Evolutionary conservation across 805 yeast genomes (phyloP).

Genomic region (Sugiyamaella smithiae): DNA sequence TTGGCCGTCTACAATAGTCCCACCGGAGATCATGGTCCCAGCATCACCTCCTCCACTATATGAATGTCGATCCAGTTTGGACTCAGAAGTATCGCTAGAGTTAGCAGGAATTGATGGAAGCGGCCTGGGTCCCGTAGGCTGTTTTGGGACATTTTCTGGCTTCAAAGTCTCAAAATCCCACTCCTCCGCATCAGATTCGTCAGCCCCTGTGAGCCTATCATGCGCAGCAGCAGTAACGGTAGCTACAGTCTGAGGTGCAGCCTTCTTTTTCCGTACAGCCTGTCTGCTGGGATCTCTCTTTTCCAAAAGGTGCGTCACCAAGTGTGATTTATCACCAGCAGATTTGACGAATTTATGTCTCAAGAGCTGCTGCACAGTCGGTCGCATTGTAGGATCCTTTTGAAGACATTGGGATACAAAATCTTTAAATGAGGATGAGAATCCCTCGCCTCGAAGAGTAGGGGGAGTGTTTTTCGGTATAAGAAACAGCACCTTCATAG

Average conservation of each 20-base stretch:
- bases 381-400: constrained; percentile 65
- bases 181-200: constrained; percentile 31
- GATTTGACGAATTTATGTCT: constrained; percentile 58
- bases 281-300: constrained; percentile 6
- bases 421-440: constrained; percentile 54
- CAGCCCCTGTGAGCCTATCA: constrained; percentile 1
- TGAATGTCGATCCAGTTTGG: neutral
- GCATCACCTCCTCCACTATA: neutral
- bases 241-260: constrained; percentile 1
- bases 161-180: constrained; percentile 41
- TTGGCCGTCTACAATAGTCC: neutral
- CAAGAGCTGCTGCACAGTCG: constrained; percentile 59
- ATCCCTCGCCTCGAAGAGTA: constrained; percentile 33
- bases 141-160: constrained; percentile 17
- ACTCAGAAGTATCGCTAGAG: neutral
- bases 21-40: neutral
- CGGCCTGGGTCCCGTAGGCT: neutral
- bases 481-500: constrained; percentile 52
- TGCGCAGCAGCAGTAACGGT: neutral
- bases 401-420: constrained; percentile 70
- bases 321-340: constrained; percentile 38
- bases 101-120: neutral
- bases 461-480: constrained; percentile 53
- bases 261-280: constrained; percentile 34
- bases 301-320: constrained; percentile 40